phyloP scores from a whole-genome alignment of 352 stramenopile genomes.

The Thalassiosira mediterranea region DNA sequence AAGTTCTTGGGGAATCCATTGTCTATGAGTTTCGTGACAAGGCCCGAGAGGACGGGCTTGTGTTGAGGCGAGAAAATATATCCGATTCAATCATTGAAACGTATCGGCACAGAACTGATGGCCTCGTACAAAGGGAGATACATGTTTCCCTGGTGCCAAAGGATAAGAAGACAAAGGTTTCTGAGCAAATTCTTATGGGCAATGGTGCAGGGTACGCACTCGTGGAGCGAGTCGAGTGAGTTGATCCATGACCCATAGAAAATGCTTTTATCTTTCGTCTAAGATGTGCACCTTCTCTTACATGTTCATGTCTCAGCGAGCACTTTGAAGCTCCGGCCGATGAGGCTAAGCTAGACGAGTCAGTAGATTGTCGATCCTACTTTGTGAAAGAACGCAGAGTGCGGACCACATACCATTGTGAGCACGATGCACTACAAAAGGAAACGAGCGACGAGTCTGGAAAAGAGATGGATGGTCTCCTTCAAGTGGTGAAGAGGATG shows the following conservation, averaged over 20 bases:
- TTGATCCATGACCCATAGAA: neutral
- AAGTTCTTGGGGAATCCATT: neutral
- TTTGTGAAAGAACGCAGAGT: neutral
- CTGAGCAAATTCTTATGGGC: neutral
- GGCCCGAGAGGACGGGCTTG: neutral
- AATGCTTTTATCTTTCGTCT: too few relatives aligned
- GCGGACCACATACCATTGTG: neutral
- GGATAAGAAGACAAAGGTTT: neutral
- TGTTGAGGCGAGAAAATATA: neutral
- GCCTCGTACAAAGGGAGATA: neutral
- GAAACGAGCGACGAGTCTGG: too few relatives aligned
- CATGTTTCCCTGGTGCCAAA: neutral
- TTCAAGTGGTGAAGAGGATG: too few relatives aligned
- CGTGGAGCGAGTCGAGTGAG: conserved; percentile 3
- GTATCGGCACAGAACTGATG: neutral
- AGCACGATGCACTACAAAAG: conserved; percentile 4
- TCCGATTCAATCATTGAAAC: neutral
- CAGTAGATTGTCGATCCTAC: neutral
- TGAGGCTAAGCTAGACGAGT: neutral
- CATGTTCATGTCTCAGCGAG: neutral
- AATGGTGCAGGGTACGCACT: neutral
- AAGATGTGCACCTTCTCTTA: neutral
- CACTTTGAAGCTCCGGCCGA: neutral
- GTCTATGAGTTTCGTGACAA: neutral
- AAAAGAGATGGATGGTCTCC: too few relatives aligned